Percentiles rank a stretch among this genome's conserved stretches.
Evolutionary conservation across 2,329 filamentous ascomycete species (phyloP).

Genomic region (Nothophaeocryptopus gaeumannii): DNA sequence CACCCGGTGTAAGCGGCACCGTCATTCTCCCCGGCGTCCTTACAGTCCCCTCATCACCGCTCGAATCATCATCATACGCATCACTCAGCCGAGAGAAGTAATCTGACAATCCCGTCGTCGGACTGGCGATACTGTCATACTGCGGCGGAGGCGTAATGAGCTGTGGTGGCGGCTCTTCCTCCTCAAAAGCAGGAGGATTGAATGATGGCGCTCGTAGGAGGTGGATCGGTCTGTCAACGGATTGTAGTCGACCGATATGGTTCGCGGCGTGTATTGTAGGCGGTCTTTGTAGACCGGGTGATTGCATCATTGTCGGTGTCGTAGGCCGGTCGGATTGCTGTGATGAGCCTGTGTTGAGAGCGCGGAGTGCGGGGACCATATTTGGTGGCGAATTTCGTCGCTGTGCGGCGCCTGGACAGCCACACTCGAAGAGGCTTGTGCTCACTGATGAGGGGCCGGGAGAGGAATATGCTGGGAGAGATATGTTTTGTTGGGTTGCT

Average conservation of each 20-base stretch:
- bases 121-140: constrained; percentile 77
- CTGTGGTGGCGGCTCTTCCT: constrained; percentile 71
- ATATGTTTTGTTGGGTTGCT: constrained; percentile 86
- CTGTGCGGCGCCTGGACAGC: constrained; percentile 64
- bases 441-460: constrained; percentile 36
- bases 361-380: constrained; percentile 57
- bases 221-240: constrained; percentile 70
- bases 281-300: constrained; percentile 52
- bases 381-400: constrained; percentile 49
- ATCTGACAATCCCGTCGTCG: constrained; percentile 69
- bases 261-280: constrained; percentile 40
- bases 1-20: constrained; percentile 62
- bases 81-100: constrained; percentile 81
- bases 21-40: constrained; percentile 44
- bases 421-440: constrained; percentile 52
- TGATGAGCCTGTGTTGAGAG: constrained; percentile 43
- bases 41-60: constrained; percentile 23
- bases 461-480: constrained; percentile 74
- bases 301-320: constrained; percentile 18
- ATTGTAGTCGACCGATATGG: constrained; percentile 22
- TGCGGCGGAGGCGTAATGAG: constrained; percentile 78
- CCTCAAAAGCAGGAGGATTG: constrained; percentile 83
- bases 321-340: constrained; percentile 23
- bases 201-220: constrained; percentile 79
- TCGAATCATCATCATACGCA: constrained; percentile 49